Evolutionary conservation across 768 basidiomycete genomes (phyloP).

Genomic region (Lyophyllum semitale): DNA sequence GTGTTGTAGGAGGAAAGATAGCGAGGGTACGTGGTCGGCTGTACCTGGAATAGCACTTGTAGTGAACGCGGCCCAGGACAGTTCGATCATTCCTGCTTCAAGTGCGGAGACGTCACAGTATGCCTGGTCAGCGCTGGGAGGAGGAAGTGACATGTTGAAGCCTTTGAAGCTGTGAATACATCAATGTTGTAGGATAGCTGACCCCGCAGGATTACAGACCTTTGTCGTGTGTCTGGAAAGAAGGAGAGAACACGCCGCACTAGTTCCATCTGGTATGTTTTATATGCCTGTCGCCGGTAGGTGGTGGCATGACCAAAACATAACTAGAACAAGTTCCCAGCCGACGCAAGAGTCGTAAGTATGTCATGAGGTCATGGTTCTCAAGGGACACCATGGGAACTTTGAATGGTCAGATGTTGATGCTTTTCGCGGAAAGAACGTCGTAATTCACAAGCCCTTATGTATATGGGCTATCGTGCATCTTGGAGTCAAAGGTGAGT

Average conservation of each 20-base stretch:
- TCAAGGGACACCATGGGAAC: background rate
- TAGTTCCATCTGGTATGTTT: too few relatives aligned
- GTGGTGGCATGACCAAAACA: too few relatives aligned
- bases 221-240: too few relatives aligned
- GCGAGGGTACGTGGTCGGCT: slow-evolving; percentile 38
- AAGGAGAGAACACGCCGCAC: too few relatives aligned
- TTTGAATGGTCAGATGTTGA: background rate
- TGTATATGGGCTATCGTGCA: too few relatives aligned
- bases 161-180: background rate
- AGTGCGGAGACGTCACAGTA: slow-evolving; percentile 58
- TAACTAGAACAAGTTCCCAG: background rate
- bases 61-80: slow-evolving; percentile 40
- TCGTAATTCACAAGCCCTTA: background rate
- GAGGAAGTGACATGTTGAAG: slow-evolving; percentile 34
- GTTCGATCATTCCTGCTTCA: slow-evolving; percentile 46
- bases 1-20: slow-evolving; percentile 56
- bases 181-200: too few relatives aligned
- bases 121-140: slow-evolving; percentile 42
- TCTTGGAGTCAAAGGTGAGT: too few relatives aligned
- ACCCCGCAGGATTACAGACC: too few relatives aligned
- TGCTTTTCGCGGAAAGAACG: background rate
- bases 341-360: background rate
- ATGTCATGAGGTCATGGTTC: background rate
- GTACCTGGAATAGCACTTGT: slow-evolving; percentile 31
- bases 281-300: too few relatives aligned